Conservation (phyloP, 192 early-diverging fungal genomes). For the Backusella circina region DNA sequence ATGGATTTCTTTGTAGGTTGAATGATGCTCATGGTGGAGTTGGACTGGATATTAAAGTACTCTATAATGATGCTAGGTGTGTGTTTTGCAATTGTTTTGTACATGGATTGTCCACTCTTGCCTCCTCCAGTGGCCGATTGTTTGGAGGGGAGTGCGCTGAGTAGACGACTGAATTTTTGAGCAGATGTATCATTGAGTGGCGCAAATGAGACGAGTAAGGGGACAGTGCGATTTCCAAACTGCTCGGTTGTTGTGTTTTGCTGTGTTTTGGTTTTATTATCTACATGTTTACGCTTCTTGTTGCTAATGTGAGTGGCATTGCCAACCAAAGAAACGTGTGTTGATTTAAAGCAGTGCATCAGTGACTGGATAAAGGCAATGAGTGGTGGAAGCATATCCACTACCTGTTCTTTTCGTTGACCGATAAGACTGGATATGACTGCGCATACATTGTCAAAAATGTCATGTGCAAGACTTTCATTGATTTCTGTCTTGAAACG, state of each 20-base stretch:
- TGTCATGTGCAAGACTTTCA: constrained; percentile 25
- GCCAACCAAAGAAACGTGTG: constrained; percentile 40
- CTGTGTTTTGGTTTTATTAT: constrained; percentile 3
- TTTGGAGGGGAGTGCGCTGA: constrained; percentile 9
- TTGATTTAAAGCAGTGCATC: constrained; percentile 58
- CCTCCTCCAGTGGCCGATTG: neutral
- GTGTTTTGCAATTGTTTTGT: constrained; percentile 43
- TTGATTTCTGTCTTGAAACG: constrained; percentile 4
- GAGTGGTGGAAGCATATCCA: constrained; percentile 46
- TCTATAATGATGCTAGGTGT: constrained; percentile 47
- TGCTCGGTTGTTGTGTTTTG: neutral
- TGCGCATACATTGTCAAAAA: constrained; percentile 49
- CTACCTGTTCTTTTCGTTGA: constrained; percentile 46
- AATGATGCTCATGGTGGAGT: constrained; percentile 39
- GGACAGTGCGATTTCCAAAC: constrained; percentile 7
- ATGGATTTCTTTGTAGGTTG: constrained; percentile 38
- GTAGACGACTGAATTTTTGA: constrained; percentile 16
- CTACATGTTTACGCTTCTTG: constrained; percentile 5
- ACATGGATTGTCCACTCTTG: neutral
- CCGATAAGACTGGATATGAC: constrained; percentile 47
- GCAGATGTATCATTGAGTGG: constrained; percentile 28
- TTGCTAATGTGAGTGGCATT: neutral
- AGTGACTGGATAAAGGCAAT: constrained; percentile 47
- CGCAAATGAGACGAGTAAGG: constrained; percentile 29
- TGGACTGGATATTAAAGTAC: constrained; percentile 57